Base-by-base conservation (phyloP, 2,329 filamentous ascomycete genomes). In the Acrodontium crateriforme region DNA sequence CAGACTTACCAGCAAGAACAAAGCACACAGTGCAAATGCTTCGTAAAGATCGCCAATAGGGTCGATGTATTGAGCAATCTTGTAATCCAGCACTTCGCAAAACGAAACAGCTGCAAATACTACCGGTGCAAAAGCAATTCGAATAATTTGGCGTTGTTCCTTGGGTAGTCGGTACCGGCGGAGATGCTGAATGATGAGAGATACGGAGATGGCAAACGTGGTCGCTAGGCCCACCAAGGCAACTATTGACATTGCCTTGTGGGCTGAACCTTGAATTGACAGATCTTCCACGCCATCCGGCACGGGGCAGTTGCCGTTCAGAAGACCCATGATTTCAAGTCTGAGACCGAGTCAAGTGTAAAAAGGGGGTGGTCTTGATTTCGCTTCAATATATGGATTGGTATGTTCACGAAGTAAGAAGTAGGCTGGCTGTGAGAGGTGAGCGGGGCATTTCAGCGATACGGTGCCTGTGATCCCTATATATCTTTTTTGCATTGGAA, bases 251-350 rank as follows among this genome's bases (percentile, higher is more conserved):
- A 42, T 33, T 9, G 25, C 18, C 18, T 33, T 28, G 20, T 38
- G 22, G n/a, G 31, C 17, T 11, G 19, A 24, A 16, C 25, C 31
- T 36, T 26, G 30, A 27, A 59, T 59, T 53, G 51, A 53, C 22
- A 41, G 48, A 22, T 39, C 55, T 32, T 46, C 49, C 40, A 44
- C 42, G 34, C 45, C 47, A 26, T 53, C 47, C 10, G 30, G 25
- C 18, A 28, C 14, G 9, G 30, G 30, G 17, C 30, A 32, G 13
- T 17, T 22, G 9, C 12, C n/a, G n/a, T n/a, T n/a, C n/a, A n/a
- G n/a, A n/a, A n/a, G n/a, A n/a, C n/a, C n/a, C n/a, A n/a, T n/a
- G n/a, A n/a, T n/a, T n/a, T n/a, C n/a, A n/a, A n/a, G n/a, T n/a
- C n/a, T n/a, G n/a, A n/a, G n/a, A n/a, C n/a, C n/a, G n/a, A n/a